phyloP scores from a whole-genome alignment of 495 filamentous ascomycete species.

The Tuber melanosporum region DNA sequence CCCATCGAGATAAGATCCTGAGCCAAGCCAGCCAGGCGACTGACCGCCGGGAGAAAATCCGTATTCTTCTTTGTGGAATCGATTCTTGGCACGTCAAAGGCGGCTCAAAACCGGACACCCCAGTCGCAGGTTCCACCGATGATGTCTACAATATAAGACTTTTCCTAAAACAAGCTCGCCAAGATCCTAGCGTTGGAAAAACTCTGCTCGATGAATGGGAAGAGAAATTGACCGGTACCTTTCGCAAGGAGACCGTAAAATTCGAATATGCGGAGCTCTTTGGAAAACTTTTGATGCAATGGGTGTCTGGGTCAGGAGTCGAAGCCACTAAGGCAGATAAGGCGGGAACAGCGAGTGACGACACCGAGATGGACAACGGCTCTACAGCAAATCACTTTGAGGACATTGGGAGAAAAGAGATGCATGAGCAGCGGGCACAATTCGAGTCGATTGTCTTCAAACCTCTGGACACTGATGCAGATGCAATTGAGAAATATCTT shows the following conservation, averaged over 20 bases:
- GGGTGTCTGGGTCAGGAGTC: slow-evolving; percentile 46
- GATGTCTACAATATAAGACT: slow-evolving; percentile 19
- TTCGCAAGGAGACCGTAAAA: slow-evolving; percentile 49
- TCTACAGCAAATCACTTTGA: slow-evolving; percentile 45
- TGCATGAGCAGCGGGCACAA: slow-evolving; percentile 48
- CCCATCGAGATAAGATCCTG: slow-evolving; percentile 43
- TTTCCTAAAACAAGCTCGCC: slow-evolving; percentile 39
- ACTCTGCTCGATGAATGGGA: slow-evolving; percentile 44
- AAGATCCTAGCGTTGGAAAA: slow-evolving; percentile 41
- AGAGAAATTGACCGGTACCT: slow-evolving; percentile 47
- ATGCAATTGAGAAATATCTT: slow-evolving; percentile 50
- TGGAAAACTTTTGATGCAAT: slow-evolving; percentile 58
- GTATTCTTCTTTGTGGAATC: slow-evolving; percentile 45
- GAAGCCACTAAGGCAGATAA: background rate
- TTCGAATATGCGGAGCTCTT: slow-evolving; percentile 59
- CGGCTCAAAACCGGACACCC: background rate
- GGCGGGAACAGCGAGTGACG: slow-evolving; percentile 31
- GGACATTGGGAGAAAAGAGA: slow-evolving; percentile 48
- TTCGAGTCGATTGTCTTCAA: slow-evolving; percentile 59
- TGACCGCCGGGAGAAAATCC: slow-evolving; percentile 42
- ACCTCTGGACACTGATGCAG: slow-evolving; percentile 46
- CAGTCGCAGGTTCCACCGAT: slow-evolving; percentile 18
- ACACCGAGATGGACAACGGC: slow-evolving; percentile 13
- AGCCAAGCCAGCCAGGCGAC: slow-evolving; percentile 34
- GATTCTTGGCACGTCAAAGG: slow-evolving; percentile 37